Evolutionary conservation across 352 stramenopile genomes (phyloP), one percentile per base, ranked within the genome.

Genomic region (Blastocystis sp.): DNA sequence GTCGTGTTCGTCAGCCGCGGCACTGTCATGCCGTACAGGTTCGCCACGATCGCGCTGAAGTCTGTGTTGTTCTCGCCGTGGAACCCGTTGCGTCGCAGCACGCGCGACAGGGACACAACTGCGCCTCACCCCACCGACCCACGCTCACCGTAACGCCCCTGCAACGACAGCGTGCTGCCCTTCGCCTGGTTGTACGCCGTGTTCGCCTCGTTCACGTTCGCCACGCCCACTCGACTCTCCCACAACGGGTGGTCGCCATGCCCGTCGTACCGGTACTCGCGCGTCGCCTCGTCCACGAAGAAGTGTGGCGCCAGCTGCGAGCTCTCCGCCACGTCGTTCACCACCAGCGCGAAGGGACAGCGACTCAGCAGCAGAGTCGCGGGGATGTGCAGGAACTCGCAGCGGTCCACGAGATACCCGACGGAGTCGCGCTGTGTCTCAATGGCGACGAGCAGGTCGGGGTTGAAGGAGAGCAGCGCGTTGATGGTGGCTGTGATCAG

Each of bases 171-270:
- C 40, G 62, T 67, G 45, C 48, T 88, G 23, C 11, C 52, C 48
- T 88, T 88, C 17, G 28, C 21, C 1, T 56, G 52, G 40, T 79
- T 79, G 48, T 88, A 88, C 2, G 17, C 23, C 38, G 78, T 79
- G 43, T 88, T 88, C 11, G 64, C 64, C 21, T 60, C 43, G 43
- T 88, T 88, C 52, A 78, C n/a, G 66, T 88, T 79, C 64, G 66
- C 28, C 4, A 66, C 48, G 14, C 64, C 67, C 34, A 23, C 23
- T 21, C 14, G n/a, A 11, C 3, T 38, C 14, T 21, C 34, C 67
- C 78, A 79, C 66, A 64, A 14, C 21, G 45, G n/a, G 40, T 28
- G 66, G 34, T 77, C 61, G 21, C 28, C 65, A n/a, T 67, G 34
- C 14, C 64, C 78, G 21, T 64, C 34, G 66, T 88, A 79, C 11